phyloP scores from a whole-genome alignment of 176 grass and related monocot genomes.

The Stipa capillata region DNA sequence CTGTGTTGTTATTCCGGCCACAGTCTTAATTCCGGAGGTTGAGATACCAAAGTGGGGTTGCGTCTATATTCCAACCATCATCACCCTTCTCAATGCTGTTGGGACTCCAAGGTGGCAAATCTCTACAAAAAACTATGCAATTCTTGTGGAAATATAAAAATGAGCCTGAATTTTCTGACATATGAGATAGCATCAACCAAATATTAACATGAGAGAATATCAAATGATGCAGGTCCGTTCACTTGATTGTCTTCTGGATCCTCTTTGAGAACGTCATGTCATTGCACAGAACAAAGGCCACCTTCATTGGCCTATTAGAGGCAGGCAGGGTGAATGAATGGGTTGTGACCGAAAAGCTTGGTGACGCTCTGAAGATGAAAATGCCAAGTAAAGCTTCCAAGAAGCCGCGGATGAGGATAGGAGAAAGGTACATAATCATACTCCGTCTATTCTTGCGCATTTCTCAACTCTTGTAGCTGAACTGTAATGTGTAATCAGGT shows the following conservation, averaged over 20 bases:
- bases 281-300: constrained; percentile 74
- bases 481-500: constrained; percentile 23
- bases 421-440: constrained; percentile 35
- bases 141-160: background rate
- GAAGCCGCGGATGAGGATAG: constrained; percentile 32
- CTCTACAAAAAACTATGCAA: background rate
- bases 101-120: constrained; percentile 53
- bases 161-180: background rate
- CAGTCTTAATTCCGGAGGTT: constrained; percentile 59
- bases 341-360: constrained; percentile 78
- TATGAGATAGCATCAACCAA: background rate
- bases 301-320: constrained; percentile 61
- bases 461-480: background rate
- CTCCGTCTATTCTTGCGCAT: background rate
- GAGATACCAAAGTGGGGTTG: constrained; percentile 68
- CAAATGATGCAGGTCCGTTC: constrained; percentile 43
- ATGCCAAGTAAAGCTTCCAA: constrained; percentile 26
- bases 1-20: constrained; percentile 60
- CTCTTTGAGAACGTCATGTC: constrained; percentile 89
- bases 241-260: constrained; percentile 62
- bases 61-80: constrained; percentile 58
- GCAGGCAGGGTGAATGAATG: constrained; percentile 59
- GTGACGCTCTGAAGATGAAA: constrained; percentile 48
- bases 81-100: constrained; percentile 53
- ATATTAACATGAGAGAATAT: background rate